phyloP scores from a whole-genome alignment of 2,329 filamentous ascomycete genomes.

The Calonectria naviculata region DNA sequence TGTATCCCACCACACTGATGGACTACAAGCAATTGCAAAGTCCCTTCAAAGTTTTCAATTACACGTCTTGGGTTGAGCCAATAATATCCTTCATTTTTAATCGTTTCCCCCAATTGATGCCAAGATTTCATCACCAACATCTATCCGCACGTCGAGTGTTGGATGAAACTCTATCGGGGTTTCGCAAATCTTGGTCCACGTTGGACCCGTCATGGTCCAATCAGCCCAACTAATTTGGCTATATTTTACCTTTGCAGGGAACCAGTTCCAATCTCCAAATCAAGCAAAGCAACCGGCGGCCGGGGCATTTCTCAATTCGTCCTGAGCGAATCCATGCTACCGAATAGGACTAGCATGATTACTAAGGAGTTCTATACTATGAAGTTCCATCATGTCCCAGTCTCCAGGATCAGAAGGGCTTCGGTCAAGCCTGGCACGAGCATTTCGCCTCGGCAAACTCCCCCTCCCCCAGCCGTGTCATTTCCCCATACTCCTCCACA shows the following conservation, averaged over 20 bases:
- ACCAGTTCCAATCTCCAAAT: neutral
- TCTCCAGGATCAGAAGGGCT: neutral
- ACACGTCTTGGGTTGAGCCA: no score
- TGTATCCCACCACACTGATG: no score
- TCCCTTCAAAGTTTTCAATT: no score
- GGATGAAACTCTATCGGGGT: neutral
- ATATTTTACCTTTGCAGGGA: neutral
- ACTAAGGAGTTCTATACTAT: neutral
- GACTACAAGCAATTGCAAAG: no score
- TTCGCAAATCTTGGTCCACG: neutral
- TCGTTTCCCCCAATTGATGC: no score
- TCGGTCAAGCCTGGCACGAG: neutral
- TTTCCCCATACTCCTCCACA: neutral
- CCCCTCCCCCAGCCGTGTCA: neutral
- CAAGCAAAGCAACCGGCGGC: no score
- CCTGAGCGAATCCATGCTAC: neutral
- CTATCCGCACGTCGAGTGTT: no score
- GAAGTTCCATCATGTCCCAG: neutral
- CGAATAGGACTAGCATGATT: neutral
- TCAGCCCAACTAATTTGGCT: neutral
- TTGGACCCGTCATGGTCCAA: neutral
- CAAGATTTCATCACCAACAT: neutral
- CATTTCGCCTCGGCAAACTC: conserved; percentile 5
- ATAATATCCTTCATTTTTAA: neutral
- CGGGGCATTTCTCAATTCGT: neutral